A percentile compares a stretch with the other conserved stretches of the same genome.
These are phyloP conservation scores for Ceratocystiopsis brevicomis DNA, from an alignment of 2,329 filamentous ascomycete genomes.

Conservation along the genomic window DNA sequence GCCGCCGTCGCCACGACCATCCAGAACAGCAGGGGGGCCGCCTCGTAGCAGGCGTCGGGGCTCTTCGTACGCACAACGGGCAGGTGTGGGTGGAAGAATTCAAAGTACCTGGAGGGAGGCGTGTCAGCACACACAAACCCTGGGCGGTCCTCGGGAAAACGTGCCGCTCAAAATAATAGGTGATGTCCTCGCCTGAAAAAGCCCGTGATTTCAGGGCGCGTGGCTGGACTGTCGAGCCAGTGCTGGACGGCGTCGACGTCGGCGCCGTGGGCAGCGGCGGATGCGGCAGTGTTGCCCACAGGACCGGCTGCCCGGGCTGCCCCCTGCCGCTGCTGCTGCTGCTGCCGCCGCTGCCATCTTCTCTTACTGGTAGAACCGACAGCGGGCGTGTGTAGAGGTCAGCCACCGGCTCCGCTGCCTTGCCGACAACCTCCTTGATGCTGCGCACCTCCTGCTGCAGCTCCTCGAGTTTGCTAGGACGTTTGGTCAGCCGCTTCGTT, in stretches of 20 bases:
- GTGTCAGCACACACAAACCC: background rate
- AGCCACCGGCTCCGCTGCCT: slow-evolving; percentile 7
- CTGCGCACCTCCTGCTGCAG: slow-evolving; percentile 34
- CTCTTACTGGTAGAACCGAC: slow-evolving; percentile 1
- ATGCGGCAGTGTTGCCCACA: too few relatives aligned
- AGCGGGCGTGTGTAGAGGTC: slow-evolving; percentile 9
- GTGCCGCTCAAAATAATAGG: slow-evolving; percentile 35
- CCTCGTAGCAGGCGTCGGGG: slow-evolving; percentile 30
- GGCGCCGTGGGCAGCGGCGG: background rate
- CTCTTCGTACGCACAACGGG: slow-evolving; percentile 30
- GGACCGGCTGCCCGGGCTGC: too few relatives aligned
- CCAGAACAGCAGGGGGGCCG: slow-evolving; percentile 33
- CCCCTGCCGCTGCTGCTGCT: too few relatives aligned
- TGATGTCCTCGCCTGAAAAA: slow-evolving; percentile 32
- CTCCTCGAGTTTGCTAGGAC: slow-evolving; percentile 33
- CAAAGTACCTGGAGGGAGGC: slow-evolving; percentile 30
- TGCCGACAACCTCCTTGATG: slow-evolving; percentile 32
- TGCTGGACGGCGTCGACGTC: too few relatives aligned
- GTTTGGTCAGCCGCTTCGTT: background rate
- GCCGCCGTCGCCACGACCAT: slow-evolving; percentile 30
- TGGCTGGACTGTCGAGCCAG: slow-evolving; percentile 14
- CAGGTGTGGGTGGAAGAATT: slow-evolving; percentile 32
- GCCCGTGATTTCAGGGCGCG: slow-evolving; percentile 27
- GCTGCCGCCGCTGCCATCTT: too few relatives aligned
- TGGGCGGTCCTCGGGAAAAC: slow-evolving; percentile 2